Conservation (phyloP, 202 grass and related monocot species). For the Setaria viridis region DNA sequence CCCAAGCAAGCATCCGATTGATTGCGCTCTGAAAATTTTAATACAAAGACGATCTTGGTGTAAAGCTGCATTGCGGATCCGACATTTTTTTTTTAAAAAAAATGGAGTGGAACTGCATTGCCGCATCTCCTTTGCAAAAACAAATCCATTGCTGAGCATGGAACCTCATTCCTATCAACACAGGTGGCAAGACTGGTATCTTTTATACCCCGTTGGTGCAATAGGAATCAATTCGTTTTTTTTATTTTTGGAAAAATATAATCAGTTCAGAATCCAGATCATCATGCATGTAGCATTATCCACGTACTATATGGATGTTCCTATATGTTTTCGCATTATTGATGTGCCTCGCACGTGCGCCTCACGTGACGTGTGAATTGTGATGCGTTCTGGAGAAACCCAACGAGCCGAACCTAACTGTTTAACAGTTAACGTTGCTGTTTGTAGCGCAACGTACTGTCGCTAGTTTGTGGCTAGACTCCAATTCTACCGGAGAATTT, state of each 20-base stretch:
- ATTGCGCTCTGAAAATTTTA: background rate
- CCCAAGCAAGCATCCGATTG: background rate
- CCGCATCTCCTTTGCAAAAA: conserved; percentile 1
- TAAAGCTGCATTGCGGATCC: conserved; percentile 6
- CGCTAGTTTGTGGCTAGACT: background rate
- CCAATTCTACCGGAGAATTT: background rate
- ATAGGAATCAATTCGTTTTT: background rate
- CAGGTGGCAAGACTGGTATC: background rate
- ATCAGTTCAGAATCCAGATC: conserved; percentile 1
- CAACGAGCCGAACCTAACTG: background rate
- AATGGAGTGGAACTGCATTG: background rate
- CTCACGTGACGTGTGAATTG: background rate
- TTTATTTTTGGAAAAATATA: background rate
- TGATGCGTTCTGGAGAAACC: background rate
- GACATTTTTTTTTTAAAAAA: background rate
- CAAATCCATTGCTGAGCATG: background rate
- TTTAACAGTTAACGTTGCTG: background rate
- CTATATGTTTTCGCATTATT: background rate
- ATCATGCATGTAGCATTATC: background rate
- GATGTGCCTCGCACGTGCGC: background rate
- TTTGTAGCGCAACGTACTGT: background rate
- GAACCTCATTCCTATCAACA: conserved; percentile 33
- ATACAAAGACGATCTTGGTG: background rate
- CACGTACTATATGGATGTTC: background rate
- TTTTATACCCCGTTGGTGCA: background rate